Percentiles rank a stretch among this genome's conserved stretches.
phyloP scores from a whole-genome alignment of 2,329 filamentous ascomycete species.

The Pyricularia pennisetigena region DNA sequence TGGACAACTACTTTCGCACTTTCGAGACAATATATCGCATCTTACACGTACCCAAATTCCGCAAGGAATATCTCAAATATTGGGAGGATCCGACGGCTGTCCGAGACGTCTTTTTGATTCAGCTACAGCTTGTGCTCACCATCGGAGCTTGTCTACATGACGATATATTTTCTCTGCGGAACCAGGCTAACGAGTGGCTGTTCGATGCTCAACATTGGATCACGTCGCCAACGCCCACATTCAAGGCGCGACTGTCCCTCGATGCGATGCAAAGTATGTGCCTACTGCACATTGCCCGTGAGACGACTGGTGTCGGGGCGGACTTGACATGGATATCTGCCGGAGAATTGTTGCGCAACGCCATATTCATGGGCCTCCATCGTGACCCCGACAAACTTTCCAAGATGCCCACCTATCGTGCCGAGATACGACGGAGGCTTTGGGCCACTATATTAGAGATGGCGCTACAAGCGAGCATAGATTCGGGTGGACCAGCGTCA shows the following conservation, averaged over 20 bases:
- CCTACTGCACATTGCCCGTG: constrained; percentile 38
- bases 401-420: constrained; percentile 19
- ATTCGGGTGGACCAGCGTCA: constrained; percentile 34
- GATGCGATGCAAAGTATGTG: constrained; percentile 40
- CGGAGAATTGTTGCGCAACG: constrained; percentile 32
- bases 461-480: constrained; percentile 31
- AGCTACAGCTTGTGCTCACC: constrained; percentile 42
- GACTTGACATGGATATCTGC: constrained; percentile 38
- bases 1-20: constrained; percentile 44
- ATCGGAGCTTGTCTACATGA: constrained; percentile 39
- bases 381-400: constrained; percentile 32
- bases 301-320: constrained; percentile 28
- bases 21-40: constrained; percentile 48
- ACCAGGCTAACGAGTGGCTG: constrained; percentile 36
- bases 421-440: constrained; percentile 38
- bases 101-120: constrained; percentile 33
- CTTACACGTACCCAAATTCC: constrained; percentile 47
- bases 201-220: constrained; percentile 43
- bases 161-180: constrained; percentile 30
- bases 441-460: constrained; percentile 45
- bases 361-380: constrained; percentile 41
- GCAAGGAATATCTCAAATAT: constrained; percentile 39
- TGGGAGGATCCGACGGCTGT: constrained; percentile 21
- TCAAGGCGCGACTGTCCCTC: constrained; percentile 39
- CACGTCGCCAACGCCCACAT: constrained; percentile 29